Base-by-base conservation (phyloP, 768 basidiomycete species). In the Xerocomellus dryophilus region DNA sequence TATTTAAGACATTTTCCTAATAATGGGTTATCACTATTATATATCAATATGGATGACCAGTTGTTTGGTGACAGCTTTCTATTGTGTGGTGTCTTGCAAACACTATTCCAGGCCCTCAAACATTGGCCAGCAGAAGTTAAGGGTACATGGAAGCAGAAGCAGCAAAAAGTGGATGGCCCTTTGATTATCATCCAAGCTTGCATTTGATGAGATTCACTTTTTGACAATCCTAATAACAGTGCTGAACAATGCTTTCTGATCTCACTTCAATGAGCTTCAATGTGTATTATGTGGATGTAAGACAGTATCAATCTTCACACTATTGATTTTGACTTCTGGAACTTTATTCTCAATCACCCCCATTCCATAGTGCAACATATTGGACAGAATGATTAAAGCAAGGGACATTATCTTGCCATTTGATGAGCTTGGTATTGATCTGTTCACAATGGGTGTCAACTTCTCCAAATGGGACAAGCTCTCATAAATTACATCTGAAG, bases 321-420 rank as follows among this genome's bases (percentile, higher is more conserved):
- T 36, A 17, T 36, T 36, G 7, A 17, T 36, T 8, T 36, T 17
- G 0, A 36, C 36, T n/a, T 36, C 36, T n/a, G 36, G 36, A 36
- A n/a, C 17, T 1, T 17, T 36, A n/a, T 36, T 36, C 17, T 36
- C 36, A 4, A 9, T n/a, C 17, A n/a, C 36, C 9, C 36, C 36
- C 2, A n/a, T 6, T 2, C 7, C 17, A 7, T 1, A 36, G 8
- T 2, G 5, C 4, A 17, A 36, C n/a, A 3, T 1, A 0, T 36
- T 17, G n/a, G 17, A 3, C 36, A 36, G 36, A n/a, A n/a, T 36
- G 17, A 17, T 9, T 2, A 1, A 8, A 7, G 7, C 6, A 7
- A 6, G 6, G n/a, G 36, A 36, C 1, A 17, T 36, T 8, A 36
- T n/a, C 2, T 10, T 36, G 7, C 36, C 36, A 2, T 36, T 36